These are phyloP conservation scores for Karstenula rhodostoma DNA, from an alignment of 2,329 filamentous ascomycete genomes.

Conservation along the genomic window DNA sequence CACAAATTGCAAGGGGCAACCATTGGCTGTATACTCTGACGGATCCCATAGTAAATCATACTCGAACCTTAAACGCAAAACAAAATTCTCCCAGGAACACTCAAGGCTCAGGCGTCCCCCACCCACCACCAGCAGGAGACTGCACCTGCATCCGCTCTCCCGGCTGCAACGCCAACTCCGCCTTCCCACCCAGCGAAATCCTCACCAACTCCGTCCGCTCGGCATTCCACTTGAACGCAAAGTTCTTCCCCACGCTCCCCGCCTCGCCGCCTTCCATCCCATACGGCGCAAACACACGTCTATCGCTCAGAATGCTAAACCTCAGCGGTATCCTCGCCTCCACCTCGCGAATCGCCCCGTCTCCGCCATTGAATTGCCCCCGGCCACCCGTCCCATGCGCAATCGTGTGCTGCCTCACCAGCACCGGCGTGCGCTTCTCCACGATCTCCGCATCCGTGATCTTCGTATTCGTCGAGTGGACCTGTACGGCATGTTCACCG, in stretches of 20 bases:
- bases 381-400: slow-evolving; percentile 39
- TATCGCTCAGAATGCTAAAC: slow-evolving; percentile 49
- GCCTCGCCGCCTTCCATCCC: slow-evolving; percentile 46
- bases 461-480: slow-evolving; percentile 46
- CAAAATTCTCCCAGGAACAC: background rate
- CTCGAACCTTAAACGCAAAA: background rate
- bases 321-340: slow-evolving; percentile 45
- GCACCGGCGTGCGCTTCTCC: slow-evolving; percentile 47
- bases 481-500: slow-evolving; percentile 40
- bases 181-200: slow-evolving; percentile 46
- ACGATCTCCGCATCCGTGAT: slow-evolving; percentile 47
- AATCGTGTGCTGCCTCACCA: slow-evolving; percentile 45
- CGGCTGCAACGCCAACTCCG: slow-evolving; percentile 38
- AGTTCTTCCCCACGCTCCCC: slow-evolving; percentile 38
- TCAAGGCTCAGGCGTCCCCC: slow-evolving; percentile 5
- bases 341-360: slow-evolving; percentile 49
- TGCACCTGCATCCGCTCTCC: slow-evolving; percentile 38
- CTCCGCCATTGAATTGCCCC: slow-evolving; percentile 44
- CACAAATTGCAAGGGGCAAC: too few species aligned
- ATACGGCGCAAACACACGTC: slow-evolving; percentile 46
- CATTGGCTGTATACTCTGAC: too few species aligned
- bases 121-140: slow-evolving; percentile 19
- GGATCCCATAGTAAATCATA: too few species aligned
- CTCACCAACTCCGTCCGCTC: slow-evolving; percentile 31
- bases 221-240: slow-evolving; percentile 38